These are phyloP conservation scores for Ophiostoma ulmi DNA, from an alignment of 2,329 filamentous ascomycete genomes.

Conservation along the genomic window DNA sequence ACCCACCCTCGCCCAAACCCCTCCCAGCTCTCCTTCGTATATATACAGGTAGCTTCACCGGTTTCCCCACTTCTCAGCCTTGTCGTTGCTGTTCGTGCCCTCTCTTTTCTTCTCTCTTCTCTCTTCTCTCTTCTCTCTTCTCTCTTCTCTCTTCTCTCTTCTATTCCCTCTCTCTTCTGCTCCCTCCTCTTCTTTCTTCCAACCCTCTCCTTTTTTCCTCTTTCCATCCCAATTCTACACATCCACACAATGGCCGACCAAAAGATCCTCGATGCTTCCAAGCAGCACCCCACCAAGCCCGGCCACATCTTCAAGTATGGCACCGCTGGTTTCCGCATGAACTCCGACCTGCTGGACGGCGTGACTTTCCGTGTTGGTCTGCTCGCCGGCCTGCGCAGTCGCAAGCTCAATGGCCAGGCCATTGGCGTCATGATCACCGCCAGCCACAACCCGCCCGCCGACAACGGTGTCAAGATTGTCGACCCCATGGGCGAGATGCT, in stretches of 20 bases:
- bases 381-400: constrained; percentile 79
- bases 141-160: not conserved
- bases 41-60: not conserved
- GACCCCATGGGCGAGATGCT: constrained; percentile 98
- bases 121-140: not conserved
- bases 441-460: constrained; percentile 82
- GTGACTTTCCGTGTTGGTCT: constrained; percentile 91
- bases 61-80: constrained; percentile 22
- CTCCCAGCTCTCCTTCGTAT: not conserved
- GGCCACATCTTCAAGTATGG: constrained; percentile 57
- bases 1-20: constrained; percentile 4
- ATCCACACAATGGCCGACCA: constrained; percentile 23
- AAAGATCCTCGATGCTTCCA: constrained; percentile 55
- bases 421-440: constrained; percentile 97
- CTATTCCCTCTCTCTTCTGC: not conserved
- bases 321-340: constrained; percentile 65
- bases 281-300: constrained; percentile 56
- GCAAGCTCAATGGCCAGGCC: constrained; percentile 81
- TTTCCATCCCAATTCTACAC: not conserved
- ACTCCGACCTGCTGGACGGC: constrained; percentile 75
- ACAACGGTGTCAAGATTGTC: constrained; percentile 93
- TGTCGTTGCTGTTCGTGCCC: constrained; percentile 11
- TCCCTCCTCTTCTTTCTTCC: not conserved
- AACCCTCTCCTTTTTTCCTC: not conserved
- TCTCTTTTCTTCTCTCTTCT: not conserved